phyloP scores from a whole-genome alignment of 805 yeast species.

The Jamesozyma piceae region DNA sequence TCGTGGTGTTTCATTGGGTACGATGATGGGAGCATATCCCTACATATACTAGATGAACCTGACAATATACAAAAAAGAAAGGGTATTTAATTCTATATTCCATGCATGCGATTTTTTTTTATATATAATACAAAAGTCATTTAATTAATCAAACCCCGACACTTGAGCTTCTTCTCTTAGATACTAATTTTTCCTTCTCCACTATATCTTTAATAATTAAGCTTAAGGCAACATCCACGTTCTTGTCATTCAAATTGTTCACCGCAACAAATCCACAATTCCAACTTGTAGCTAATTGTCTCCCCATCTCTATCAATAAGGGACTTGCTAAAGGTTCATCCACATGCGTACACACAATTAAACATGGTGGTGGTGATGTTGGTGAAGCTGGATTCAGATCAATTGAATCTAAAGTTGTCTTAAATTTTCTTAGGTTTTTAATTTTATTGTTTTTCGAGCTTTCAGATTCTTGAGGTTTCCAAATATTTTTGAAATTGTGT shows the following conservation, averaged over 20 bases:
- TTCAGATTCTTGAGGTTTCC: constrained; percentile 35
- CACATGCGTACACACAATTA: constrained; percentile 57
- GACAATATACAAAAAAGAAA: too few species aligned
- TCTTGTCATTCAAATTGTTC: constrained; percentile 43
- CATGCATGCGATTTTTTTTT: too few species aligned
- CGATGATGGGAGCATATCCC: constrained; percentile 24
- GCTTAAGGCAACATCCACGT: constrained; percentile 49
- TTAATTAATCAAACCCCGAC: neutral
- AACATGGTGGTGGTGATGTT: constrained; percentile 51
- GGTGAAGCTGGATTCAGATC: constrained; percentile 32
- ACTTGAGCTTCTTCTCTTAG: constrained; percentile 3
- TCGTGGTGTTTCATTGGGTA: constrained; percentile 28
- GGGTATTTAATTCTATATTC: too few species aligned
- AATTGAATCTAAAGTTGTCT: constrained; percentile 26
- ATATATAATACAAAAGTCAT: neutral
- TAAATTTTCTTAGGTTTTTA: constrained; percentile 25
- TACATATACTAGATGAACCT: constrained; percentile 8
- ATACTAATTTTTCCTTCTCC: constrained; percentile 33
- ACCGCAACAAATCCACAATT: constrained; percentile 53
- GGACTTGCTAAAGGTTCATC: constrained; percentile 54
- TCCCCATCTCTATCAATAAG: constrained; percentile 47
- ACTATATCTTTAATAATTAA: constrained; percentile 51
- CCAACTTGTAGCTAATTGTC: constrained; percentile 50
- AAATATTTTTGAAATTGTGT: constrained; percentile 46
- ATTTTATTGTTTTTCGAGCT: constrained; percentile 27